phyloP scores from a whole-genome alignment of 139 green algal genomes.

The Chlorella vulgaris region DNA sequence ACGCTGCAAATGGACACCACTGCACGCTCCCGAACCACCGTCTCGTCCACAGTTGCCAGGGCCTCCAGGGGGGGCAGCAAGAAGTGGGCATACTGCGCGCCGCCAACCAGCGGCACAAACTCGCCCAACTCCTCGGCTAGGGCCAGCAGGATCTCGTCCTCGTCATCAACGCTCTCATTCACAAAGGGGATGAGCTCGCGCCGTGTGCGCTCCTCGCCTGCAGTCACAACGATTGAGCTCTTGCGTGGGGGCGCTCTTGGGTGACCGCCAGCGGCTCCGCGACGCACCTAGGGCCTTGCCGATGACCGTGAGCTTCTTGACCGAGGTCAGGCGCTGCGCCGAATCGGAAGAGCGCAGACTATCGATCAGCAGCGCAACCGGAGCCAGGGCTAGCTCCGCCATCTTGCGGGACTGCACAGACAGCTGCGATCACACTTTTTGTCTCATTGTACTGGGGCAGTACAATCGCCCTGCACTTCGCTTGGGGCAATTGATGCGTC shows the following conservation, averaged over 20 bases:
- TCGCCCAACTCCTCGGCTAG: conserved; percentile 96
- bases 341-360: conserved; percentile 96
- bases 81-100: conserved; percentile 72
- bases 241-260: background rate
- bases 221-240: background rate
- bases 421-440: background rate
- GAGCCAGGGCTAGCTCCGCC: conserved; percentile 15
- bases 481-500: too few species aligned
- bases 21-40: conserved; percentile 96
- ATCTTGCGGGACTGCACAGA: background rate
- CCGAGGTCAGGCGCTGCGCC: conserved; percentile 89
- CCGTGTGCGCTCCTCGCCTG: conserved; percentile 78
- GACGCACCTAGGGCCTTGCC: conserved; percentile 94
- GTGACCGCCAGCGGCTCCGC: conserved; percentile 57
- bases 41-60: conserved; percentile 96
- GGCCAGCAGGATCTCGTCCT: conserved; percentile 96
- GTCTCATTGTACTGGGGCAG: too few species aligned
- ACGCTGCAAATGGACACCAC: conserved; percentile 89
- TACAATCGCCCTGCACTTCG: too few species aligned
- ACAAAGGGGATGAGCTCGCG: conserved; percentile 98
- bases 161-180: conserved; percentile 94
- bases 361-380: conserved; percentile 63
- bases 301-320: conserved; percentile 91
- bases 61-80: conserved; percentile 94
- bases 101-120: conserved; percentile 95